A percentile compares a stretch with the other conserved stretches of the same genome.
Evolutionary conservation across 352 stramenopile species (phyloP).

Genomic region (Pythium sukuiense): DNA sequence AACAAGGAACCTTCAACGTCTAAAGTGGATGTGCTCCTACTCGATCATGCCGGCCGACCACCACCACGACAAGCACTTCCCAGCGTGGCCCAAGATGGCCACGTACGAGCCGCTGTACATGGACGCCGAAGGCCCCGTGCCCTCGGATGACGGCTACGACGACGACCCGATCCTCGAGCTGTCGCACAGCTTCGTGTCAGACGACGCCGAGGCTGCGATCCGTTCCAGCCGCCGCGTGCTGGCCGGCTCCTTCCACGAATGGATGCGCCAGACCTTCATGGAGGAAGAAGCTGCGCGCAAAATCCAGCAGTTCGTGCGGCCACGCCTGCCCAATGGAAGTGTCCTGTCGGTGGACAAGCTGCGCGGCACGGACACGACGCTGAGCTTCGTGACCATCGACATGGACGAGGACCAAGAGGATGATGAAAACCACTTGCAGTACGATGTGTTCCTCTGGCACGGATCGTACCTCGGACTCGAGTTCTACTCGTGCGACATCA

Average conservation of each 20-base stretch:
- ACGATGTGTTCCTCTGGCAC: conserved; percentile 67
- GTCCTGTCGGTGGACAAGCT: conserved; percentile 4
- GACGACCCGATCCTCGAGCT: conserved; percentile 7
- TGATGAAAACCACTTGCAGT: conserved; percentile 32
- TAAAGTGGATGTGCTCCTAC: conserved; percentile 12
- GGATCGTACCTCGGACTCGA: conserved; percentile 49
- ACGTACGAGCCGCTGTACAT: conserved; percentile 16
- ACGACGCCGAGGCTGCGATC: conserved; percentile 15
- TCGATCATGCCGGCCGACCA: conserved; percentile 11
- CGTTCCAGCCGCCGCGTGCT: conserved; percentile 14
- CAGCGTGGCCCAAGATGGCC: conserved; percentile 18
- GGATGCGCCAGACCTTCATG: conserved; percentile 33
- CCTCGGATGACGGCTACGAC: conserved; percentile 12
- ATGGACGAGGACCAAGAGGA: conserved; percentile 41
- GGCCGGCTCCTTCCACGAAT: conserved; percentile 32
- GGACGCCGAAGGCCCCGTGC: conserved; percentile 21
- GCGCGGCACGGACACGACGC: conserved; percentile 27
- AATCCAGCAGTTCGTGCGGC: conserved; percentile 38
- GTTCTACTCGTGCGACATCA: conserved; percentile 48
- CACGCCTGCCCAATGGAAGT: conserved; percentile 16
- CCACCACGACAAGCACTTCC: conserved; percentile 13
- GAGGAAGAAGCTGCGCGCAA: conserved; percentile 35
- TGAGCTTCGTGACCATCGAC: conserved; percentile 21
- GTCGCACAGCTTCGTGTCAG: conserved; percentile 14
- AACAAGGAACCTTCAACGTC: not conserved